Evolutionary conservation across 495 filamentous ascomycete genomes (phyloP).

Genomic region (Penicillium waksmanii): DNA sequence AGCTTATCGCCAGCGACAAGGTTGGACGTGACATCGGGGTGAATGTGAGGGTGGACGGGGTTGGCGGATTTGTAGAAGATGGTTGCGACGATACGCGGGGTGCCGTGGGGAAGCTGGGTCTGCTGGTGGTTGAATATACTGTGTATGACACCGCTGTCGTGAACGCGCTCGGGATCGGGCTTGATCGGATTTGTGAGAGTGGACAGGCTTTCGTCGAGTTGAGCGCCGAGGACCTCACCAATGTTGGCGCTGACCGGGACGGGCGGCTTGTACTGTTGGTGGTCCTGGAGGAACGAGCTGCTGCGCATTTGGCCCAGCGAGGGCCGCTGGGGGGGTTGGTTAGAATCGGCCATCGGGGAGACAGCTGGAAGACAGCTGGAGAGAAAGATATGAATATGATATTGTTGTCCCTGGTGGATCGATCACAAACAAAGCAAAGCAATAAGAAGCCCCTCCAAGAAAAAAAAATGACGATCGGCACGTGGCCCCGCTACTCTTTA

Average conservation of each 20-base stretch:
- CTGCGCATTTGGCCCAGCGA: constrained; percentile 59
- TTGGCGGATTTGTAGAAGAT: constrained; percentile 52
- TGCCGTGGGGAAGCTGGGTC: constrained; percentile 42
- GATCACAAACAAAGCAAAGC: constrained; percentile 1
- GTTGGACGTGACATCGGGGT: constrained; percentile 41
- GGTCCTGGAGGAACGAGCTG: constrained; percentile 71
- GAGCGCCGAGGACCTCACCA: constrained; percentile 43
- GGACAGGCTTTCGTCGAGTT: constrained; percentile 29
- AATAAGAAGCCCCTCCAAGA: constrained; percentile 3
- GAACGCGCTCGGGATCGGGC: constrained; percentile 47
- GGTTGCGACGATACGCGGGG: constrained; percentile 48
- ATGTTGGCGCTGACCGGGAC: constrained; percentile 44
- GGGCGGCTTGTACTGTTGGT: constrained; percentile 74
- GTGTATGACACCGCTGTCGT: constrained; percentile 49
- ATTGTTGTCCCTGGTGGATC: neutral
- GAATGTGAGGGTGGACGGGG: constrained; percentile 48
- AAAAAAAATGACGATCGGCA: constrained; percentile 26
- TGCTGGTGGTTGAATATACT: constrained; percentile 46
- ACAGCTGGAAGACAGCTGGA: too few relatives aligned
- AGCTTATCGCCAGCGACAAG: constrained; percentile 34
- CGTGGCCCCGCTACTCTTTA: constrained; percentile 12
- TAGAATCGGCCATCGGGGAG: constrained; percentile 34
- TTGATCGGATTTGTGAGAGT: constrained; percentile 46
- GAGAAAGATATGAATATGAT: too few relatives aligned
- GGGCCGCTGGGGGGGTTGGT: constrained; percentile 42